Conservation (phyloP, 305 asterid genomes). For the Solanum aculeatissimum region DNA sequence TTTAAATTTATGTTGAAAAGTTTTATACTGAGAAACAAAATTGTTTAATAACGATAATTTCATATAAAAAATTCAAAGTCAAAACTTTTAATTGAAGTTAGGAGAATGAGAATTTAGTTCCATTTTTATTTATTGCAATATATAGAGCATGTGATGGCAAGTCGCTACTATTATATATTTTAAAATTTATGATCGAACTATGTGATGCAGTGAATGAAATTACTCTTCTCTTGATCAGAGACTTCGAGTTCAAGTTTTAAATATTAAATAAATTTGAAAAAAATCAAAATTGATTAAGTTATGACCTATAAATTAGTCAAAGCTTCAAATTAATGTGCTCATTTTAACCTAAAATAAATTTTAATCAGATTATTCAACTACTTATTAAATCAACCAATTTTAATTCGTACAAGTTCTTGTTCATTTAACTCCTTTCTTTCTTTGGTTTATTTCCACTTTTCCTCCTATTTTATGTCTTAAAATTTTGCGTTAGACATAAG, state of each 20-base stretch:
- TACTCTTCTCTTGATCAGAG: no score
- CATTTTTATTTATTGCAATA: background rate
- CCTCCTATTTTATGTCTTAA: background rate
- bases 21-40: background rate
- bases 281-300: background rate
- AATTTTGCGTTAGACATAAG: background rate
- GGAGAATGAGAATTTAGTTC: background rate
- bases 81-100: background rate
- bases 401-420: background rate
- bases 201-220: no score
- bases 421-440: background rate
- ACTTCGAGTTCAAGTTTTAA: no score
- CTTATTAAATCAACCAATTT: background rate
- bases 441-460: background rate
- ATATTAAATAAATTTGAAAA: background rate
- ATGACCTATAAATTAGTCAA: background rate
- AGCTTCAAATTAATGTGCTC: background rate
- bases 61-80: background rate
- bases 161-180: background rate
- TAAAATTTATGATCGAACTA: no score
- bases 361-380: background rate
- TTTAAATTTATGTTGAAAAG: accelerated
- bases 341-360: background rate
- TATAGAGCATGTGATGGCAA: background rate
- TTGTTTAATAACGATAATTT: background rate